Evolutionary conservation across 2,329 filamentous ascomycete genomes (phyloP), one percentile per base, ranked within the genome.

Genomic region (Sclerotinia glacialis): DNA sequence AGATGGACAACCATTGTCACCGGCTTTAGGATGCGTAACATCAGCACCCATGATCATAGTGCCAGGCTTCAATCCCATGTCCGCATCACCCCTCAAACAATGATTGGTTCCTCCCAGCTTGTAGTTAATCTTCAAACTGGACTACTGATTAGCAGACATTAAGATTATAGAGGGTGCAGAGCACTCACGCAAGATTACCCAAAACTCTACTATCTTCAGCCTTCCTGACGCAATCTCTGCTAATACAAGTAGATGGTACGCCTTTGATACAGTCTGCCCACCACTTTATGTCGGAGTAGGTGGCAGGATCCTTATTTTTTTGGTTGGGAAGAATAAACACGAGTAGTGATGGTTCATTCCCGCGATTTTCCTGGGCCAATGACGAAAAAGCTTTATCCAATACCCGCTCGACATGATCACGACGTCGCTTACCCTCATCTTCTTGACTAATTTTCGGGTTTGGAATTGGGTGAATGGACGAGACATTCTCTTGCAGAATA

Each of bases 11-110:
- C 28, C 28, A 28, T 28, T 5, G 28, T 28, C 28, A 28, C 28
- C 28, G 28, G 28, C 28, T 28, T 28, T 28, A 0, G 92, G 92
- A 71, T 96, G 93, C 0, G 91, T 94, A 0, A 96, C 92, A 74
- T 96, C 93, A 71, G 93, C 89, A 0, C 93, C 92, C 9, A 28
- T 28, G 5, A 50, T 28, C 23, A 49, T 49, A 1, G 47, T 49
- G 12, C 2, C 9, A 5, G 37, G 37, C 37, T 40, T 40, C 37
- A 40, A 40, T 40, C 37, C 37, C 37, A 40, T 40, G 12, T n/a
- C 12, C 37, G 8, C 37, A 40, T 40, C 37, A 11, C 37, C 37
- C 8, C 2, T 11, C 12, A 40, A 40, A 40, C 37, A 14, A 49
- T 50, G 47, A 50, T 28, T 50, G 16, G 16, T 26, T 4, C 47